Evolutionary conservation across 2,329 filamentous ascomycete species (phyloP), one percentile per base, ranked within the genome.

Genomic region (Hymenotorrendiella dingleyae): DNA sequence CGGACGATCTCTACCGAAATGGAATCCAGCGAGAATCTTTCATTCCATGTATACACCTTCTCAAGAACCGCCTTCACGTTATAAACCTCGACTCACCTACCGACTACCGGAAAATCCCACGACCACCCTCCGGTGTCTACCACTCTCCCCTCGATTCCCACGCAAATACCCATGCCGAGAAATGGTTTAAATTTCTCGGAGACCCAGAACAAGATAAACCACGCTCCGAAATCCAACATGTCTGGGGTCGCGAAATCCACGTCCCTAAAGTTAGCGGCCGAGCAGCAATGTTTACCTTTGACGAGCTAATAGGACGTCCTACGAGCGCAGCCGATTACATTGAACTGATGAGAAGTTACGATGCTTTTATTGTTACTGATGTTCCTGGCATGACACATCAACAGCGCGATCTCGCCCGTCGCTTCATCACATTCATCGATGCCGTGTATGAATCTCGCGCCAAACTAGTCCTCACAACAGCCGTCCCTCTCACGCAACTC

Each of bases 341-440:
- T 7, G 93, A 97, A 65, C 72, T 98, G 43, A 86, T 87, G 66
- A 78, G 87, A 43, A 83, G 83, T 54, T 98, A 97, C 64, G 84
- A 96, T 48, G 82, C 90, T 2, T 97, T 98, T 59, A 79, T 98
- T 51, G 78, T 98, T 8, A 95, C 89, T 0, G 85, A 90, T 39
- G 82, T 97, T 1, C 93, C 93, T 0, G 86, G 84, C 5, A 97
- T 98, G 93, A 93, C 84, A 29, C 78, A 88, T 52, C 79, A 80
- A 42, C 80, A 89, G 59, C 80, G 93, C 16, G 93, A 98, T 66
- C 74, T 95, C 28, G 93, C 93, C 0, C 73, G 93, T 10, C 76
- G 93, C 4, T 96, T 98, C 65, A 98, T 98, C 62, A 98, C 91
- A 0, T 96, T 98, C 56, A 87, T 98, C 52, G 93, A 98, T 62